A percentile compares a stretch with the other conserved stretches of the same genome.
Conservation (phyloP, 108 stramenopile genomes). For the Parietichytrium sp. region DNA sequence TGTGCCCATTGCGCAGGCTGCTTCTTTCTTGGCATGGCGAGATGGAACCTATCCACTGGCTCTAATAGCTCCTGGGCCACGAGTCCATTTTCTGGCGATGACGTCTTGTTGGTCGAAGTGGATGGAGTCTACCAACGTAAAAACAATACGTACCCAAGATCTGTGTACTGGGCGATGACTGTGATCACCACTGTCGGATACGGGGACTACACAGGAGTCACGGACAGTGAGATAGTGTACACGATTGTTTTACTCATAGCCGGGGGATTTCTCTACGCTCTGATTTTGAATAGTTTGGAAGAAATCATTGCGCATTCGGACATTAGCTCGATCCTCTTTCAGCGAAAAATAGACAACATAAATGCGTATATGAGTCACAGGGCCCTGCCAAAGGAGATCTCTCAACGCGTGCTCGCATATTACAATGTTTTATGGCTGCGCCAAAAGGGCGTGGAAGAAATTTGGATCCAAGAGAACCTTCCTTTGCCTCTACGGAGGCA, state of each 20-base stretch:
- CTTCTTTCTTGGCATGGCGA: neutral
- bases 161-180: slow-evolving; percentile 41
- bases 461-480: slow-evolving; percentile 10
- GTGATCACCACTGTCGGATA: slow-evolving; percentile 43
- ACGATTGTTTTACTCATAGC: neutral
- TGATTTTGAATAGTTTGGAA: slow-evolving; percentile 6
- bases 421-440: slow-evolving; percentile 14
- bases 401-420: neutral
- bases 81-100: neutral
- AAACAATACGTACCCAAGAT: neutral
- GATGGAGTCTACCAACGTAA: neutral
- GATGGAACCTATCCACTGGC: neutral
- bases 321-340: slow-evolving; percentile 32
- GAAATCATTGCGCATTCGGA: slow-evolving; percentile 32
- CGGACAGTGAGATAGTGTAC: neutral
- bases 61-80: neutral
- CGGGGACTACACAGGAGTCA: neutral
- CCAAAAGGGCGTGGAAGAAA: slow-evolving; percentile 20
- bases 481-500: neutral
- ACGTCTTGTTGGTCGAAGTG: neutral
- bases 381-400: neutral
- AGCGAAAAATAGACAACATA: slow-evolving; percentile 28
- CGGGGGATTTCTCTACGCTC: slow-evolving; percentile 22
- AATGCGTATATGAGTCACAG: neutral
- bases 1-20: neutral